A percentile compares a stretch with the other conserved stretches of the same genome.
phyloP scores from a whole-genome alignment of 2,329 filamentous ascomycete species.

The Fusarium guadeloupense region DNA sequence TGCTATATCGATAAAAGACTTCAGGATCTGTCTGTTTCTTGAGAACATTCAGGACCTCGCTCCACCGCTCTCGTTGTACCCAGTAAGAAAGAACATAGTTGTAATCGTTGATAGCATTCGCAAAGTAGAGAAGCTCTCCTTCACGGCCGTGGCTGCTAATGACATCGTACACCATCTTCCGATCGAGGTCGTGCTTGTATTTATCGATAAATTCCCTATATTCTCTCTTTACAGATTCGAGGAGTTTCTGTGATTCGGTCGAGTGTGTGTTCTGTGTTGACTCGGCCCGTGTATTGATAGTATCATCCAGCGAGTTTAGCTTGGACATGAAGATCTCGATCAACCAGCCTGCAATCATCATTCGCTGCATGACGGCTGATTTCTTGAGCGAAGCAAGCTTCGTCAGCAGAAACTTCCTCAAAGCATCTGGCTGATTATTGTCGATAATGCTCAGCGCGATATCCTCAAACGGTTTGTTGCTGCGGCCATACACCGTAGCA shows the following conservation, averaged over 20 bases:
- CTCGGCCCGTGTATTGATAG: slow-evolving; percentile 88
- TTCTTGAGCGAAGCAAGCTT: slow-evolving; percentile 87
- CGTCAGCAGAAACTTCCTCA: slow-evolving; percentile 87
- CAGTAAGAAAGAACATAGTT: slow-evolving; percentile 96
- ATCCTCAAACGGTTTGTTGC: slow-evolving; percentile 96
- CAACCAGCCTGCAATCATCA: slow-evolving; percentile 95
- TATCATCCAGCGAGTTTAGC: slow-evolving; percentile 92
- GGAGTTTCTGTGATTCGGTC: slow-evolving; percentile 75
- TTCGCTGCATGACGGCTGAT: slow-evolving; percentile 86
- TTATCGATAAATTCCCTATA: slow-evolving; percentile 88
- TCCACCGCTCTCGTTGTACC: slow-evolving; percentile 95
- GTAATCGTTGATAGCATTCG: slow-evolving; percentile 87
- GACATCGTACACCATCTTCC: slow-evolving; percentile 92
- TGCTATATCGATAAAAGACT: slow-evolving; percentile 96
- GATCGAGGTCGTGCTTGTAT: slow-evolving; percentile 87
- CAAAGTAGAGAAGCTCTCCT: slow-evolving; percentile 90
- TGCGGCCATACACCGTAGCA: slow-evolving; percentile 89
- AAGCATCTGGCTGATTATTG: slow-evolving; percentile 85
- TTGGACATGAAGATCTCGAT: slow-evolving; percentile 98
- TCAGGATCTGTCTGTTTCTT: slow-evolving; percentile 93
- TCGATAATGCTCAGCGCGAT: slow-evolving; percentile 93
- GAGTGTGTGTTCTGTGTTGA: slow-evolving; percentile 76
- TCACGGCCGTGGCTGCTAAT: slow-evolving; percentile 96
- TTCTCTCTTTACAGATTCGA: slow-evolving; percentile 76
- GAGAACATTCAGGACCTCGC: slow-evolving; percentile 83